Base-by-base conservation (phyloP, 2,329 filamentous ascomycete genomes). In the Colletotrichum neosansevieriae region DNA sequence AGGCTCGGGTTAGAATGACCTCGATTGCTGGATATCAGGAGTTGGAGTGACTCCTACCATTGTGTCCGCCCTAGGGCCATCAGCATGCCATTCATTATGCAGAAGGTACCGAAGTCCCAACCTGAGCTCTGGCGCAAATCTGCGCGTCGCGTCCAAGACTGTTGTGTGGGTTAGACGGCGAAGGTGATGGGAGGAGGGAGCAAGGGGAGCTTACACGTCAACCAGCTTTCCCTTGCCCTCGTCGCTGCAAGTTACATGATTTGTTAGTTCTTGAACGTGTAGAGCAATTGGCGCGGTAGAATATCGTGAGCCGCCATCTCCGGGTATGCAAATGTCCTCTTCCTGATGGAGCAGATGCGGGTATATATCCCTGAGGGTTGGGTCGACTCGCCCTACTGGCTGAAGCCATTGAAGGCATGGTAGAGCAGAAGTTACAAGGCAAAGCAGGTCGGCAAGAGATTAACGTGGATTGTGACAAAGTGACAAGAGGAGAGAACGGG, bases 211-310 rank as follows among this genome's bases (percentile, higher is more conserved):
- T 51, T 75, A 78, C 65, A 78, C 77, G 63, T 80, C 79, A 61
- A 74, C 75, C 70, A 80, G 70, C 70, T 80, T 80, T 60, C 78
- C 79, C 73, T 80, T 80, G 70, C 78, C 77, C 74, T 79, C 77
- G 72, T 79, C 77, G 67, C 77, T 78, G 78, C 64, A 61, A 63
- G 42, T 44, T 17, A 58, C 29, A 51, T 29, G 24, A 50, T 12
- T 17, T 59, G 66, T 69, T 56, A 69, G 66, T 69, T 17, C n/a
- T 12, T 42, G 34, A 38, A 24, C 19, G 32, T 36, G 56, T 32
- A 51, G 58, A 59, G 34, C 49, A 24, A 51, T 56, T 49, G 66
- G 40, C 62, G 15, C 61, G 60, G 49, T 49, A 56, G 49, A 32
- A 34, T 15, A 50, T 12, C 36, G 13, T 19, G 21, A 56, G 50